Percentiles rank a stretch among this genome's conserved stretches.
These are phyloP conservation scores for Aspergillus felis DNA, from an alignment of 2,329 filamentous ascomycete species.

Conservation along the genomic window DNA sequence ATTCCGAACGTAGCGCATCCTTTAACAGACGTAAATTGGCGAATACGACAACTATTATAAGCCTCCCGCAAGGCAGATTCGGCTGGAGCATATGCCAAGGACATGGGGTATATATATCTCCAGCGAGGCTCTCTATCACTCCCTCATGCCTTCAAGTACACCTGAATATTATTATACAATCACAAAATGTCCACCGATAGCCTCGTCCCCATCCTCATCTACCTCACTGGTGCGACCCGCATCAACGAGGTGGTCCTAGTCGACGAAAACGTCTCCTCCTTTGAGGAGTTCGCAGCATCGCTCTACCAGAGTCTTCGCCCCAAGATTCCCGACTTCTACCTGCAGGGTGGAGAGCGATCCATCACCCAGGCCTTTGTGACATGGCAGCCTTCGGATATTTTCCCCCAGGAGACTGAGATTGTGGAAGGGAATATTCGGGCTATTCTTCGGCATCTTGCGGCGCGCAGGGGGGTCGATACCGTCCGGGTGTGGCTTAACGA, in stretches of 20 bases:
- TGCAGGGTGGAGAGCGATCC: neutral
- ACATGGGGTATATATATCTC: neutral
- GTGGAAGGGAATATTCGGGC: neutral
- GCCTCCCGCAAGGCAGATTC: too few species aligned
- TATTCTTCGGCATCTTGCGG: neutral
- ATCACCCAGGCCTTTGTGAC: slow-evolving; percentile 1
- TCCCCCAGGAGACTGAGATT: neutral
- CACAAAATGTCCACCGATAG: neutral
- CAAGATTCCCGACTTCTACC: slow-evolving; percentile 4
- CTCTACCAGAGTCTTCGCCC: neutral
- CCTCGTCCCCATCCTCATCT: neutral
- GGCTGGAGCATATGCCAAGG: neutral
- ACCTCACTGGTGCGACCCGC: neutral
- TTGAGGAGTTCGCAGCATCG: neutral
- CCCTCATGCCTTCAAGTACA: neutral
- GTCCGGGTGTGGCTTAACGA: slow-evolving; percentile 4
- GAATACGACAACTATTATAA: neutral
- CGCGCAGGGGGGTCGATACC: neutral
- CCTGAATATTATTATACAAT: neutral
- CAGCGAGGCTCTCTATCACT: neutral
- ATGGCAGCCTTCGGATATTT: neutral
- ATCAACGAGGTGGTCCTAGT: neutral
- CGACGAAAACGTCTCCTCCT: neutral
- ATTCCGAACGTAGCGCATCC: neutral
- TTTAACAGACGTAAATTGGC: neutral